Conservation (phyloP, 1,284 basidiomycete species). For the Ceratobasidium sp. region DNA sequence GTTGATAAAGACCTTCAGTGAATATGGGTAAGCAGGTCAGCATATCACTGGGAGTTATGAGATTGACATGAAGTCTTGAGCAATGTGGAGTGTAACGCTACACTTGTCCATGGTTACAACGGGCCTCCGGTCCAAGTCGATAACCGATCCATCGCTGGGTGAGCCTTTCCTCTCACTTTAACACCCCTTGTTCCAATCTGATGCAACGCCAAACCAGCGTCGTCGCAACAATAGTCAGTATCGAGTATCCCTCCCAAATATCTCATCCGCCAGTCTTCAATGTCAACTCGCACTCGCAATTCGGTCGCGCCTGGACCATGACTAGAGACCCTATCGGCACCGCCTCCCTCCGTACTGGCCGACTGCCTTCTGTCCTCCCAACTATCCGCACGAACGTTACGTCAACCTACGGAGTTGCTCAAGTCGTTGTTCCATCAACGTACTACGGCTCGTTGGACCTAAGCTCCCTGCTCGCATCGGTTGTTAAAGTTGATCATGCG, state of each 20-base stretch:
- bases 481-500: not conserved
- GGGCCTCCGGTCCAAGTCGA: not conserved
- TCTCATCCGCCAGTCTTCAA: not conserved
- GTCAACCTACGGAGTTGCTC: not conserved
- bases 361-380: not conserved
- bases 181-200: not conserved
- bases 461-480: not conserved
- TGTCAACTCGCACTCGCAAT: not conserved
- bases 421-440: conserved; percentile 1
- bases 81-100: conserved; percentile 5
- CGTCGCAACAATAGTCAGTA: not conserved
- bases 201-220: not conserved
- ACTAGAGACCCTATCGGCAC: conserved; percentile 3
- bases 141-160: not conserved
- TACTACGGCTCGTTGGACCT: conserved; percentile 7
- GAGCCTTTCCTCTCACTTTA: not conserved
- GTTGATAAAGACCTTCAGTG: not conserved
- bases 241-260: not conserved
- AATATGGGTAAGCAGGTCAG: conserved; percentile 7
- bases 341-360: not conserved
- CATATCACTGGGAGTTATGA: no score
- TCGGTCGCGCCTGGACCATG: not conserved
- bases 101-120: not conserved
- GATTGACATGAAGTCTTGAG: not conserved
- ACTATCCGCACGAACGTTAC: not conserved